Evolutionary conservation across 257 asterid genomes (phyloP).

Genomic region (Parsonsia alboflavescens): DNA sequence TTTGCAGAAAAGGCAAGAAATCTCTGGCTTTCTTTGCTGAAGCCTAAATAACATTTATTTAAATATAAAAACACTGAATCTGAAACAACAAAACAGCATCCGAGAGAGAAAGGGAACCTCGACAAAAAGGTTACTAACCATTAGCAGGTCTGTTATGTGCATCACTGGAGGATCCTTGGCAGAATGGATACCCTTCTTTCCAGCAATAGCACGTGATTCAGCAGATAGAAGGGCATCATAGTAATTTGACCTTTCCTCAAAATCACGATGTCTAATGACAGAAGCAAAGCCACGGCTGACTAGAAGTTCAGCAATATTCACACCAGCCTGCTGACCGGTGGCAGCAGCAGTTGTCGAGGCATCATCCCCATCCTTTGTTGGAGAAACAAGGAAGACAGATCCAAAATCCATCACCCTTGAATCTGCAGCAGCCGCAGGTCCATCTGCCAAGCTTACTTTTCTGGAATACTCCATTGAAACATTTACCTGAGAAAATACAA

Average conservation of each 20-base stretch:
- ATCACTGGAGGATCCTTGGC: constrained; percentile 82
- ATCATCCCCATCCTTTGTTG: constrained; percentile 61
- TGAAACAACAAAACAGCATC: neutral
- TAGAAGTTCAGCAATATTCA: constrained; percentile 81
- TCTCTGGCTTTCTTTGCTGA: constrained; percentile 77
- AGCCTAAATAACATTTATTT: constrained; percentile 42
- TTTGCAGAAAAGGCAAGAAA: constrained; percentile 85
- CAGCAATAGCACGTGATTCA: constrained; percentile 80
- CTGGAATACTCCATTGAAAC: constrained; percentile 97
- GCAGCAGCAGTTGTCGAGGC: constrained; percentile 46
- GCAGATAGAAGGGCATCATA: constrained; percentile 91
- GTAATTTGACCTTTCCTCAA: constrained; percentile 89
- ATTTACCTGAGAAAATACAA: constrained; percentile 52
- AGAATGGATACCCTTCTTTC: constrained; percentile 85
- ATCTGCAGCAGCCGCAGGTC: constrained; percentile 54
- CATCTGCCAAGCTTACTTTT: constrained; percentile 69
- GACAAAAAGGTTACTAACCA: constrained; percentile 47
- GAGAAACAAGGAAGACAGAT: constrained; percentile 59
- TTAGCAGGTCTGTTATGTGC: constrained; percentile 75
- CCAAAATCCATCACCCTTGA: constrained; percentile 94
- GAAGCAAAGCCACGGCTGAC: constrained; percentile 89
- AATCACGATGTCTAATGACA: constrained; percentile 94
- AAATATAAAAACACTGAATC: neutral
- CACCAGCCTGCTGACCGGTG: constrained; percentile 50
- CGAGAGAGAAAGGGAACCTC: neutral